Conservation (phyloP, 768 basidiomycete species). For the Saitozyma podzolica region DNA sequence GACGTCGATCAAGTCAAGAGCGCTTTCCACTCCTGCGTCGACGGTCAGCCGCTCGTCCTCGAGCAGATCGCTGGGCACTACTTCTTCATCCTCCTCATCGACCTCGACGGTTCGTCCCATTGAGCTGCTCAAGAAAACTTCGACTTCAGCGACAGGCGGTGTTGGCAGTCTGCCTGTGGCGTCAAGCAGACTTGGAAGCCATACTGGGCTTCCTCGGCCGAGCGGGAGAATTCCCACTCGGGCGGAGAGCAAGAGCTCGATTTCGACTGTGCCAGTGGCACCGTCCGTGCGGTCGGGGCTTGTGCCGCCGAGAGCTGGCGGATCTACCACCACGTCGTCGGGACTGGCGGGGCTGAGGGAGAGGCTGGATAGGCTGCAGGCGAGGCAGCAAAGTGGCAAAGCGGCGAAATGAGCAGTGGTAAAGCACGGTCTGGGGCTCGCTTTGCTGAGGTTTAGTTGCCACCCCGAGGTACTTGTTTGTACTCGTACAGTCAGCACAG, state of each 20-base stretch:
- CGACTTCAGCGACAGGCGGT: background rate
- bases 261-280: no score
- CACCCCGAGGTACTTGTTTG: no score
- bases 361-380: slow-evolving; percentile 34
- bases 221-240: background rate
- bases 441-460: no score
- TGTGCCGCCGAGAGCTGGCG: background rate
- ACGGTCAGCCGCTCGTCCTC: slow-evolving; percentile 2
- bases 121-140: background rate
- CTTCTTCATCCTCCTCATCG: background rate
- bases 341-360: slow-evolving; percentile 29
- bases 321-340: slow-evolving; percentile 5
- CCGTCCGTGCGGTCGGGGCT: background rate
- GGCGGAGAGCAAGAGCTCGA: background rate
- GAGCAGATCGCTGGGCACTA: background rate
- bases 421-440: no score
- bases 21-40: slow-evolving; percentile 20
- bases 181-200: background rate
- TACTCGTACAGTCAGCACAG: no score
- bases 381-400: slow-evolving; percentile 19
- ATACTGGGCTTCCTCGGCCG: background rate
- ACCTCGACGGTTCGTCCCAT: background rate
- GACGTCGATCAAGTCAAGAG: slow-evolving; percentile 6
- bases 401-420: background rate
- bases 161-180: slow-evolving; percentile 2